Evolutionary conservation across 805 yeast genomes (phyloP).

Genomic region (Starmerella gropengiesseri): DNA sequence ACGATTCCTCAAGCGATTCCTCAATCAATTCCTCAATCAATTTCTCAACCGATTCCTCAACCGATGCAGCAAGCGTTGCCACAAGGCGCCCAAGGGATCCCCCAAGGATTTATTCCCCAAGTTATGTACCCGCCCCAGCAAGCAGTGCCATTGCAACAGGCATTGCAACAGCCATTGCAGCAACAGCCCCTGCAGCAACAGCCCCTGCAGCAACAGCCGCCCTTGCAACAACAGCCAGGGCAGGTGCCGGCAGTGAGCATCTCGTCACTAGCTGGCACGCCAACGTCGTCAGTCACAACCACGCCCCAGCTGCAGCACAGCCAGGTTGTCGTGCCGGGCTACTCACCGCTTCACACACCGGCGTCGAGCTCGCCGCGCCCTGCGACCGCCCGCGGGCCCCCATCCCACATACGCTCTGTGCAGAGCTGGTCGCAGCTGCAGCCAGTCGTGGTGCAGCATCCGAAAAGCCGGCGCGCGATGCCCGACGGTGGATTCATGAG

Average conservation of each 20-base stretch:
- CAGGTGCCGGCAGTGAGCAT: background rate
- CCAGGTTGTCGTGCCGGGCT: background rate
- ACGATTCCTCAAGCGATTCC: no score
- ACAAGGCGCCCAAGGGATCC: no score
- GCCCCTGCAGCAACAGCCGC: no score
- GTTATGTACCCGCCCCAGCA: no score
- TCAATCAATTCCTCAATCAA: no score
- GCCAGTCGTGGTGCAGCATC: conserved; percentile 25
- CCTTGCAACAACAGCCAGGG: no score
- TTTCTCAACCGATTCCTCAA: no score
- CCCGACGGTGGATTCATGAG: conserved; percentile 33
- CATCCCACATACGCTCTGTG: conserved; percentile 16
- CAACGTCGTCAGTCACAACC: background rate
- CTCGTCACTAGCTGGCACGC: background rate
- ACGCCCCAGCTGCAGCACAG: conserved; percentile 3
- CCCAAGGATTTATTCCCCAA: no score
- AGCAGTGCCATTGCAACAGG: no score
- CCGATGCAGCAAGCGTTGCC: no score
- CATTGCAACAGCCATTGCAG: no score
- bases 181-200: no score
- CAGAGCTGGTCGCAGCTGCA: conserved; percentile 26
- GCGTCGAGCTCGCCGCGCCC: background rate
- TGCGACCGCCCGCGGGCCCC: background rate
- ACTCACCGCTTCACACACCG: background rate
- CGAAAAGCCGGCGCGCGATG: conserved; percentile 30